These are phyloP conservation scores for Blastobotrys indianensis DNA, from an alignment of 1,139 yeast genomes.

Conservation along the genomic window DNA sequence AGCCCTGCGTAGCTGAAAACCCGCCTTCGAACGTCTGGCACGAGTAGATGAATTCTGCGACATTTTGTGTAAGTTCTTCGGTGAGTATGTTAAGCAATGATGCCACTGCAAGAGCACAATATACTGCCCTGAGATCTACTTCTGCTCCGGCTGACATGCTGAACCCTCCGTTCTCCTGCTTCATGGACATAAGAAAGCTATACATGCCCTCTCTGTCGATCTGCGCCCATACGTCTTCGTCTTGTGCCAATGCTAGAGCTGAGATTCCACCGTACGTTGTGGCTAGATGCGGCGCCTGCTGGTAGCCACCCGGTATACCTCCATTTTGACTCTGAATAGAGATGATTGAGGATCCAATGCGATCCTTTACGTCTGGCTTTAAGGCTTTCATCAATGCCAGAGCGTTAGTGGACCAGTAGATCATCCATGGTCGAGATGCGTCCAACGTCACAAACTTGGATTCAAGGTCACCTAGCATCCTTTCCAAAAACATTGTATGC, in stretches of 20 bases:
- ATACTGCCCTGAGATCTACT: conserved; percentile 75
- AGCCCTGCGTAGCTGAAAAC: conserved; percentile 67
- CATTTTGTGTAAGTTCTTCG: conserved; percentile 50
- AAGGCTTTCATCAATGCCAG: conserved; percentile 38
- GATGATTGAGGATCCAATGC: conserved; percentile 31
- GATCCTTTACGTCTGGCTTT: conserved; percentile 20
- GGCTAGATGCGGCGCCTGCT: conserved; percentile 81
- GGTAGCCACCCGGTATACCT: conserved; percentile 81
- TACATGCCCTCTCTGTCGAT: conserved; percentile 48
- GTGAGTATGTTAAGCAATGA: conserved; percentile 59
- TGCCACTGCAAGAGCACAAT: conserved; percentile 78
- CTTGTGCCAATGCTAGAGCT: conserved; percentile 52
- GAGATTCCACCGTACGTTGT: conserved; percentile 75
- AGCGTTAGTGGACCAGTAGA: conserved; percentile 77
- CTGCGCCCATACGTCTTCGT: conserved; percentile 40
- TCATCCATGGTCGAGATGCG: conserved; percentile 87
- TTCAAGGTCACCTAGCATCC: conserved; percentile 46
- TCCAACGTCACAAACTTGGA: conserved; percentile 50
- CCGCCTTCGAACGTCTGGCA: conserved; percentile 98
- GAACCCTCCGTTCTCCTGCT: conserved; percentile 67
- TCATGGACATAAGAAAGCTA: conserved; percentile 61
- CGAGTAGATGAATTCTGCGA: conserved; percentile 52
- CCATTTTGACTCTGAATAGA: conserved; percentile 39
- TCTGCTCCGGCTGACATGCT: conserved; percentile 76
- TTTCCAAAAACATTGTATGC: conserved; percentile 40